phyloP scores from a whole-genome alignment of 345 rosid species.

The Pistacia atlantica region DNA sequence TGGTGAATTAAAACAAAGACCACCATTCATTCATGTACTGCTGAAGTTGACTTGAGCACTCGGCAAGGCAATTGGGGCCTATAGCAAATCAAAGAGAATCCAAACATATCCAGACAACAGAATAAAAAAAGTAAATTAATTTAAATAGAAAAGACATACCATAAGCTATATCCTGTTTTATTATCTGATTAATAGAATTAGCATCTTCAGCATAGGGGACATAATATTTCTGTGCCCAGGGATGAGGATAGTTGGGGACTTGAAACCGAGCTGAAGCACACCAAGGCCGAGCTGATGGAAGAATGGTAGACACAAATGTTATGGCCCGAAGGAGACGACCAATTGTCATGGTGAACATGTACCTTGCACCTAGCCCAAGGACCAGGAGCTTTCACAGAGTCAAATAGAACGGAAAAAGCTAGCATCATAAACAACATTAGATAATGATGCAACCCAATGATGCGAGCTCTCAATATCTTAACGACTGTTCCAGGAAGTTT shows the following conservation, averaged over 20 bases:
- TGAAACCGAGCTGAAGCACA: conserved; percentile 73
- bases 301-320: conserved; percentile 80
- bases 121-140: conserved; percentile 9
- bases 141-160: conserved; percentile 41
- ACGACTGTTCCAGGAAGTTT: conserved; percentile 71
- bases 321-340: conserved; percentile 95
- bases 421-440: conserved; percentile 88
- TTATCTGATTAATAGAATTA: conserved; percentile 59
- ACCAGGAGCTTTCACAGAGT: conserved; percentile 88
- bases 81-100: background rate
- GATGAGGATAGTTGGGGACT: conserved; percentile 78
- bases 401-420: conserved; percentile 85
- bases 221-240: conserved; percentile 88
- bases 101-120: conserved; percentile 3
- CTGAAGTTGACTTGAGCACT: background rate
- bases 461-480: conserved; percentile 75
- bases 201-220: conserved; percentile 83
- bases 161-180: conserved; percentile 60
- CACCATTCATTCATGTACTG: background rate
- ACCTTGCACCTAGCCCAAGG: conserved; percentile 87
- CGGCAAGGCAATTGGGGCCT: background rate
- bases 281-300: conserved; percentile 97
- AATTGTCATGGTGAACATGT: conserved; percentile 88
- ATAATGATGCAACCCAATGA: conserved; percentile 82
- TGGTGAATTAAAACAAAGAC: background rate